Evolutionary conservation across 2,329 filamentous ascomycete genomes (phyloP).

Genomic region (Colletotrichum orbiculare): DNA sequence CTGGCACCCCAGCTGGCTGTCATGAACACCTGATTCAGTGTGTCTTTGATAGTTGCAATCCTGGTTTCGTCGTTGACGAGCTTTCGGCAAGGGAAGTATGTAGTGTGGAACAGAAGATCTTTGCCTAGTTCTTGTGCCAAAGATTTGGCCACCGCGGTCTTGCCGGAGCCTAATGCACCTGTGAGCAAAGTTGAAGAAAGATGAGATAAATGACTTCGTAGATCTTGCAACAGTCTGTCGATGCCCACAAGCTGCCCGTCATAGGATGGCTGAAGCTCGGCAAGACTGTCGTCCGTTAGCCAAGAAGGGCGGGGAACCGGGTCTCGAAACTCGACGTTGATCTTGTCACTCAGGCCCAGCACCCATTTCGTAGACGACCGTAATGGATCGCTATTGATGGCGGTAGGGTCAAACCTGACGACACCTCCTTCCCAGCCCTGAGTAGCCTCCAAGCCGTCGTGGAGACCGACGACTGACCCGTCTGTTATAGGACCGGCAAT

Average conservation of each 20-base stretch:
- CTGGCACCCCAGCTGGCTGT: slow-evolving; percentile 91
- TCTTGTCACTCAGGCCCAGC: slow-evolving; percentile 78
- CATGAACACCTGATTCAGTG: slow-evolving; percentile 84
- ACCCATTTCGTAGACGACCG: slow-evolving; percentile 67
- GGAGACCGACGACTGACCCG: slow-evolving; percentile 78
- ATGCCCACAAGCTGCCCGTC: slow-evolving; percentile 83
- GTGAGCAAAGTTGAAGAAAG: slow-evolving; percentile 91
- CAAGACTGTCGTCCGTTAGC: slow-evolving; percentile 54
- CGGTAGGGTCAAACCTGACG: slow-evolving; percentile 78
- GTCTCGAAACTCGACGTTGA: slow-evolving; percentile 79
- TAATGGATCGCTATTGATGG: slow-evolving; percentile 37
- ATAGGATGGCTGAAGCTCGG: slow-evolving; percentile 67
- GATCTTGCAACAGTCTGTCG: slow-evolving; percentile 77
- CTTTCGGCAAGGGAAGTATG: slow-evolving; percentile 88
- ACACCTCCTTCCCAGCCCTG: slow-evolving; percentile 86
- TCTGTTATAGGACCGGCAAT: slow-evolving; percentile 90
- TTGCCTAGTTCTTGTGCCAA: slow-evolving; percentile 79
- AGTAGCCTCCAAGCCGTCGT: slow-evolving; percentile 63
- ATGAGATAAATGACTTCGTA: slow-evolving; percentile 81
- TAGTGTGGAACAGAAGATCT: slow-evolving; percentile 81
- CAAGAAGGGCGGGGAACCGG: slow-evolving; percentile 75
- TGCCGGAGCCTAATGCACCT: slow-evolving; percentile 89
- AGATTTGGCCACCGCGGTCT: slow-evolving; percentile 82
- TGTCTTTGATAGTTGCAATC: slow-evolving; percentile 91
- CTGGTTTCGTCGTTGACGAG: slow-evolving; percentile 92